A percentile compares a stretch with the other conserved stretches of the same genome.
phyloP scores from a whole-genome alignment of 257 asterid species.

The Solanum pennellii region DNA sequence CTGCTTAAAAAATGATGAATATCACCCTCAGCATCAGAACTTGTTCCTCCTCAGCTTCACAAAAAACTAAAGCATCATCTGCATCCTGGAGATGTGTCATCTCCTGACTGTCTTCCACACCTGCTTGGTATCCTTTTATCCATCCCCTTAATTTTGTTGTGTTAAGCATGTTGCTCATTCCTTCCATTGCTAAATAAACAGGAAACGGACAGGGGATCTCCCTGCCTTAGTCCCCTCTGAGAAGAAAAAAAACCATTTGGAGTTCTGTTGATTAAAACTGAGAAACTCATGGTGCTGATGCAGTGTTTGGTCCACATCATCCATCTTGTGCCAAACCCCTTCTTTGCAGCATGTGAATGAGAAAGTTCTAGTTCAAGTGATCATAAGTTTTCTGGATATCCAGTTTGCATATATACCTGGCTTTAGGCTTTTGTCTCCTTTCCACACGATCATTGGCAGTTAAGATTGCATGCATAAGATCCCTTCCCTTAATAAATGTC shows the following conservation, averaged over 20 bases:
- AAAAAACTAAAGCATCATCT: background rate
- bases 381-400: background rate
- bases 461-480: background rate
- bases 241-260: background rate
- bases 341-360: background rate
- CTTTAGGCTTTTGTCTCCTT: background rate
- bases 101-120: background rate
- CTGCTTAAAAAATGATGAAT: background rate
- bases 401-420: background rate
- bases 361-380: background rate
- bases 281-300: background rate
- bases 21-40: background rate
- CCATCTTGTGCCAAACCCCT: background rate
- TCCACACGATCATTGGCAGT: background rate
- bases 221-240: background rate
- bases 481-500: background rate
- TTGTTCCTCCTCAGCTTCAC: background rate
- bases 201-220: background rate
- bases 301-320: background rate
- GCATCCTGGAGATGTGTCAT: background rate
- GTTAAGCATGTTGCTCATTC: background rate
- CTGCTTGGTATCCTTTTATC: background rate
- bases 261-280: background rate
- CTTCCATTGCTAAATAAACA: background rate
- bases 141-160: background rate